These are phyloP conservation scores for Lathyrus oleraceus DNA, from an alignment of 306 rosid genomes.

Conservation along the genomic window DNA sequence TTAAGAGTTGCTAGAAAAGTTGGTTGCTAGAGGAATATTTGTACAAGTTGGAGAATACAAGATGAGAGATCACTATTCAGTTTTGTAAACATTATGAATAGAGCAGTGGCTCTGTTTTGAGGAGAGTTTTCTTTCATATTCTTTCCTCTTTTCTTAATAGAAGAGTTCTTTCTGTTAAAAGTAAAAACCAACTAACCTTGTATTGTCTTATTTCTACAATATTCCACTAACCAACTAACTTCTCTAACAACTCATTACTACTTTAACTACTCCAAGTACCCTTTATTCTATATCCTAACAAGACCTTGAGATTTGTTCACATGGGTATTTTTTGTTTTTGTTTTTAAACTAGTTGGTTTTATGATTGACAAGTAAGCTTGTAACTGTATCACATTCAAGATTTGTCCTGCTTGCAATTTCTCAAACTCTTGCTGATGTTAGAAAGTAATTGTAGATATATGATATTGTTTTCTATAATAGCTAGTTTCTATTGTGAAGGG, in stretches of 20 bases:
- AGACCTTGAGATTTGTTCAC: constrained; percentile 10
- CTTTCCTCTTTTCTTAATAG: background rate
- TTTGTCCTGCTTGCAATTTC: constrained; percentile 26
- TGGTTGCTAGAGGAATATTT: background rate
- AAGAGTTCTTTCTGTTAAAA: too few relatives aligned
- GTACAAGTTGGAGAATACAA: background rate
- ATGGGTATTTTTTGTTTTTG: constrained; percentile 9
- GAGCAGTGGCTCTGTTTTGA: background rate
- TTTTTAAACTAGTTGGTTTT: background rate
- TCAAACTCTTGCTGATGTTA: constrained; percentile 32
- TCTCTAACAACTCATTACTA: too few relatives aligned
- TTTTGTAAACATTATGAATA: background rate
- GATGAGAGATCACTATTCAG: background rate
- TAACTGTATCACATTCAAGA: background rate
- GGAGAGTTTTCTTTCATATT: background rate
- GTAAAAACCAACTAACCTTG: too few relatives aligned
- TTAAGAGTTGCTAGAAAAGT: background rate
- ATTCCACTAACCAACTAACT: too few relatives aligned
- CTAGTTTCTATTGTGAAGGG: constrained; percentile 56
- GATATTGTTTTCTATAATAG: constrained; percentile 29
- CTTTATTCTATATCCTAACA: too few relatives aligned
- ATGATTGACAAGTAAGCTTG: constrained; percentile 3
- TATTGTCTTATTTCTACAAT: too few relatives aligned
- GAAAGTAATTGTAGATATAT: constrained; percentile 14
- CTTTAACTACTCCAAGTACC: too few relatives aligned